A percentile compares a stretch with the other conserved stretches of the same genome.
These are phyloP conservation scores for Parasitella parasitica DNA, from an alignment of 371 early-diverging fungal species.

Conservation along the genomic window DNA sequence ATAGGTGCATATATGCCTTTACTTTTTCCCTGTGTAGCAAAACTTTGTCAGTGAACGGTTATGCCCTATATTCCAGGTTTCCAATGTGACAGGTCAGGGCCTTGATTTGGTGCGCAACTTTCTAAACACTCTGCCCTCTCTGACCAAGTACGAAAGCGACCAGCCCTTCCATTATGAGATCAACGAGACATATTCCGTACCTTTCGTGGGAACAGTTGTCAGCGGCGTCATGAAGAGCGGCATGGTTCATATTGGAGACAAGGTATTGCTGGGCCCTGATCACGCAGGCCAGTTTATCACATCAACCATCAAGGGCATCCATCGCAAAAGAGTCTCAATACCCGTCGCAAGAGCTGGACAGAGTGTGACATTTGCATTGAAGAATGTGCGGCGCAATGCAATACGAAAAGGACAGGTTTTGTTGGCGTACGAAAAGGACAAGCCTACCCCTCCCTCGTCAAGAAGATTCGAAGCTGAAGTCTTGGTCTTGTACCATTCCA, in stretches of 20 bases:
- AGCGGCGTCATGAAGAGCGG: conserved; percentile 66
- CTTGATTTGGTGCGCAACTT: conserved; percentile 80
- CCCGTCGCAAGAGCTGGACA: conserved; percentile 83
- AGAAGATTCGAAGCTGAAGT: conserved; percentile 89
- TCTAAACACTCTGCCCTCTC: conserved; percentile 77
- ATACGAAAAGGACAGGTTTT: conserved; percentile 92
- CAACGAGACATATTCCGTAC: conserved; percentile 89
- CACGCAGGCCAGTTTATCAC: conserved; percentile 74
- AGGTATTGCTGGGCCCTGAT: conserved; percentile 87
- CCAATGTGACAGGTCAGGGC: conserved; percentile 90
- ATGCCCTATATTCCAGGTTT: conserved; percentile 93
- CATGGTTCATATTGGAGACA: conserved; percentile 77
- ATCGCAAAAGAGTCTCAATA: conserved; percentile 82
- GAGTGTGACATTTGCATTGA: conserved; percentile 82
- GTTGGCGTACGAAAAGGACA: conserved; percentile 57
- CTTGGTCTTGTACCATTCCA: conserved; percentile 85
- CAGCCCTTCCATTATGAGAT: conserved; percentile 78
- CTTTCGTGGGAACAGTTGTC: conserved; percentile 88
- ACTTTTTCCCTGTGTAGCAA: conserved; percentile 29
- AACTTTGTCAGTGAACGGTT: conserved; percentile 84
- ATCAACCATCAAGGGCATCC: conserved; percentile 83
- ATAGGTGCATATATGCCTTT: too few species aligned
- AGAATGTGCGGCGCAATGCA: conserved; percentile 74
- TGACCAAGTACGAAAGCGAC: conserved; percentile 63
- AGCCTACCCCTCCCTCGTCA: conserved; percentile 61